These are phyloP conservation scores for Trifolium fragiferum DNA, from an alignment of 306 rosid species.

Conservation along the genomic window DNA sequence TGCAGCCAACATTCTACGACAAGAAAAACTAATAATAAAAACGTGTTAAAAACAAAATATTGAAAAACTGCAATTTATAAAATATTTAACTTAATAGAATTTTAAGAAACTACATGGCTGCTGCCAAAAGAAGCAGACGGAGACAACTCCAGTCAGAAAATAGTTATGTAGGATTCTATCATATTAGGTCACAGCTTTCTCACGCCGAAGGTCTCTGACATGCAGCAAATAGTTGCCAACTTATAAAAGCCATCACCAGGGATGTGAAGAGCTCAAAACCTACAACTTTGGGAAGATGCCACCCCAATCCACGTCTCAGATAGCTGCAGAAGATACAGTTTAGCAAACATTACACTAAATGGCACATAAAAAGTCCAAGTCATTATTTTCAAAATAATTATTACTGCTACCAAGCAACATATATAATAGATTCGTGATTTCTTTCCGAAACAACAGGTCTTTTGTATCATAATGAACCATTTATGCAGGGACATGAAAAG, in stretches of 20 bases:
- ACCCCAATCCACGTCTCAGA: conserved; percentile 87
- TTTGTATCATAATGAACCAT: conserved; percentile 22
- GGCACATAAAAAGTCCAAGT: conserved; percentile 4
- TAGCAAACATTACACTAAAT: conserved; percentile 25
- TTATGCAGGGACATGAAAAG: neutral
- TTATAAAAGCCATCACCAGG: conserved; percentile 82
- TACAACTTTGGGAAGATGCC: conserved; percentile 91
- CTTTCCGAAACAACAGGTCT: conserved; percentile 19
- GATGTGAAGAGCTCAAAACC: conserved; percentile 92
- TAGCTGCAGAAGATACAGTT: conserved; percentile 66
- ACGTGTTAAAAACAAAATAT: conserved; percentile 27
- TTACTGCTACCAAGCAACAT: conserved; percentile 5
- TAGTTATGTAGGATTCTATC: conserved; percentile 37
- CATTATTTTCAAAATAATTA: conserved; percentile 9
- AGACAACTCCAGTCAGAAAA: conserved; percentile 33
- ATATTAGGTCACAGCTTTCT: conserved; percentile 38
- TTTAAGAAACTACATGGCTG: conserved; percentile 37
- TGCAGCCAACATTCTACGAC: conserved; percentile 32
- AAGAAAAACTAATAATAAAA: conserved; percentile 7
- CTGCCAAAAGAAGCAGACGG: conserved; percentile 43
- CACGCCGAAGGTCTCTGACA: conserved; percentile 89
- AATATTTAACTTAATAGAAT: conserved; percentile 36
- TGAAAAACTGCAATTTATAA: conserved; percentile 33
- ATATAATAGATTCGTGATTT: conserved; percentile 21
- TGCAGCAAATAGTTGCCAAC: conserved; percentile 90